Evolutionary conservation across 768 basidiomycete species (phyloP).

Genomic region (Erythrobasidium yunnanense): DNA sequence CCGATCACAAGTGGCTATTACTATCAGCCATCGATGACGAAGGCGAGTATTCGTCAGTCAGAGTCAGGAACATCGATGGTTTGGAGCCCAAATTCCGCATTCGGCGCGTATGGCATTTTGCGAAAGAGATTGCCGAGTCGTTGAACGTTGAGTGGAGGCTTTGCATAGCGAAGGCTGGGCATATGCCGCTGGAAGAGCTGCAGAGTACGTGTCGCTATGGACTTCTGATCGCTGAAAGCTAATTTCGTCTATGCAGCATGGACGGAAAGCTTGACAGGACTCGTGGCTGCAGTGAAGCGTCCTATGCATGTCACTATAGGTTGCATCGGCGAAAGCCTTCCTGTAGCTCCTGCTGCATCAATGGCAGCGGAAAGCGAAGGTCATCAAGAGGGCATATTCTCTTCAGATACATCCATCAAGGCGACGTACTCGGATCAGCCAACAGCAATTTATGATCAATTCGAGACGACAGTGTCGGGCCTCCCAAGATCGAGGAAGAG

Average conservation of each 20-base stretch:
- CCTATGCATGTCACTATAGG: slow-evolving; percentile 10
- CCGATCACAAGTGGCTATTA: slow-evolving; percentile 64
- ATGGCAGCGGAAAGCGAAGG: not conserved
- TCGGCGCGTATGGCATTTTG: slow-evolving; percentile 61
- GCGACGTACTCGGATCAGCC: no score
- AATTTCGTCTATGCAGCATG: slow-evolving; percentile 9
- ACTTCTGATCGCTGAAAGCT: not conserved
- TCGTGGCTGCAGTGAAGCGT: not conserved
- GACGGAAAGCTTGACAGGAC: not conserved
- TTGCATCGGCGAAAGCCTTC: not conserved
- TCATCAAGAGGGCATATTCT: no score
- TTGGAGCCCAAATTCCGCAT: slow-evolving; percentile 49
- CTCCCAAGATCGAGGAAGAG: no score
- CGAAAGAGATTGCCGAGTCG: slow-evolving; percentile 51
- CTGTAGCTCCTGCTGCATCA: not conserved
- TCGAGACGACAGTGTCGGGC: no score
- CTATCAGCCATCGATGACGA: slow-evolving; percentile 65
- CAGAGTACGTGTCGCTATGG: slow-evolving; percentile 48
- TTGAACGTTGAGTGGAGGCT: slow-evolving; percentile 72
- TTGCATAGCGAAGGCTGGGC: slow-evolving; percentile 59
- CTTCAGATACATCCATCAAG: no score
- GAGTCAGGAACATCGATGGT: slow-evolving; percentile 52
- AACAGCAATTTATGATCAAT: no score
- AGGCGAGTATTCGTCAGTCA: slow-evolving; percentile 61
- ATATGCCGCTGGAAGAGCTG: slow-evolving; percentile 53